Percentiles rank a stretch among this genome's conserved stretches.
Evolutionary conservation across 2,329 filamentous ascomycete genomes (phyloP).

Genomic region (Waltergamsia citrina): DNA sequence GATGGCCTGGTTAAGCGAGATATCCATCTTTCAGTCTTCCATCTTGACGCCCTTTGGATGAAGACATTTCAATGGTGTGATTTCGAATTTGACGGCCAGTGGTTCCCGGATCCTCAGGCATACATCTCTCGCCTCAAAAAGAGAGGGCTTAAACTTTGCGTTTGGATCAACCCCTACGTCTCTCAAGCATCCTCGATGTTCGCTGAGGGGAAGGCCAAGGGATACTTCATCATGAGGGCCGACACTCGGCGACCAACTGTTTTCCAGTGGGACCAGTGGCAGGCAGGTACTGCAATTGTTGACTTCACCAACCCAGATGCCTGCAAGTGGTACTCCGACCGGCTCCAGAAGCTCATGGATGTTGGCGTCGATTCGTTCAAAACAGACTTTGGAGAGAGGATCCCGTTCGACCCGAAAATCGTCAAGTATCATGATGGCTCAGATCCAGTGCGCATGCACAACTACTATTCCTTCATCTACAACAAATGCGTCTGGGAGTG

Average conservation of each 20-base stretch:
- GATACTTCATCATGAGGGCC: constrained; percentile 59
- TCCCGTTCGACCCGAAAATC: constrained; percentile 46
- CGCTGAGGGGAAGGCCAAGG: constrained; percentile 50
- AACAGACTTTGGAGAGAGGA: constrained; percentile 67
- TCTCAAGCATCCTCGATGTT: constrained; percentile 61
- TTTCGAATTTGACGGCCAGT: constrained; percentile 58
- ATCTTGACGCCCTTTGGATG: constrained; percentile 74
- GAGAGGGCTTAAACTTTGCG: constrained; percentile 55
- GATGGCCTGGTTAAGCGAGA: constrained; percentile 57
- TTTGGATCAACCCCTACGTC: constrained; percentile 74
- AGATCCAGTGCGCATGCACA: constrained; percentile 62
- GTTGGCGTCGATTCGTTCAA: constrained; percentile 64
- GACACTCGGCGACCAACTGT: constrained; percentile 45
- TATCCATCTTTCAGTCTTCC: constrained; percentile 63
- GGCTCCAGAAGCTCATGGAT: constrained; percentile 55
- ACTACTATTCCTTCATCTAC: constrained; percentile 64
- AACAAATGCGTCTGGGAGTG: constrained; percentile 62
- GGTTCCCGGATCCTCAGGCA: constrained; percentile 58
- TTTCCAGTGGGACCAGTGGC: constrained; percentile 62
- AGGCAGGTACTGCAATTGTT: constrained; percentile 64
- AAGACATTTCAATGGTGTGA: constrained; percentile 68
- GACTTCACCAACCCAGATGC: constrained; percentile 68
- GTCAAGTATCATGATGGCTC: constrained; percentile 53
- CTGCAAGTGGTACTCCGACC: constrained; percentile 51
- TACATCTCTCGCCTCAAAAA: constrained; percentile 57